A percentile compares a stretch with the other conserved stretches of the same genome.
These are phyloP conservation scores for Cyclotella choctawhatcheeana DNA, from an alignment of 108 stramenopile species.

Conservation along the genomic window DNA sequence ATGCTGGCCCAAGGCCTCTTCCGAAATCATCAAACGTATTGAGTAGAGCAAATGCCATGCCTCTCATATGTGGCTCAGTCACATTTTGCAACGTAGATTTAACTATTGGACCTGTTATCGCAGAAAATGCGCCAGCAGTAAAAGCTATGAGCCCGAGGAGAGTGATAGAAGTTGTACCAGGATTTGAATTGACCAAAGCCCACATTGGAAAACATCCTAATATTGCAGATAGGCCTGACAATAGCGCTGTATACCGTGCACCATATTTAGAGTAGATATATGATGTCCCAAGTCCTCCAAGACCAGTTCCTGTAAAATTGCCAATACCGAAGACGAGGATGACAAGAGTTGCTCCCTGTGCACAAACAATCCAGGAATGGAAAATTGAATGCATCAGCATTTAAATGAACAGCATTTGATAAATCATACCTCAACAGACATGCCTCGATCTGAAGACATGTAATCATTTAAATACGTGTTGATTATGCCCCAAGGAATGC, in stretches of 20 bases:
- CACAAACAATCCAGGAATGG: slow-evolving; percentile 2
- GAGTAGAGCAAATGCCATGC: slow-evolving; percentile 80
- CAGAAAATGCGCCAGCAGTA: slow-evolving; percentile 63
- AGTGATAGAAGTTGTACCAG: slow-evolving; percentile 20
- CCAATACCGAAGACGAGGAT: slow-evolving; percentile 80
- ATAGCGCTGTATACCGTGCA: slow-evolving; percentile 63
- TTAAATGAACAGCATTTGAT: too few species aligned
- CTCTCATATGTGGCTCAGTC: slow-evolving; percentile 73
- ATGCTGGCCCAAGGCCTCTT: slow-evolving; percentile 83
- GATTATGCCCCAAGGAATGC: slow-evolving; percentile 66
- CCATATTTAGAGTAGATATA: slow-evolving; percentile 61
- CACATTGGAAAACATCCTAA: slow-evolving; percentile 75
- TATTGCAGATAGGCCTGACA: slow-evolving; percentile 66
- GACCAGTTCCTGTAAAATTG: slow-evolving; percentile 69
- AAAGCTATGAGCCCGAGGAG: slow-evolving; percentile 38
- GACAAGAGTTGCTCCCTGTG: slow-evolving; percentile 62
- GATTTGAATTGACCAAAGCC: slow-evolving; percentile 61
- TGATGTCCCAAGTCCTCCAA: slow-evolving; percentile 76
- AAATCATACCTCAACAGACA: slow-evolving; percentile 64
- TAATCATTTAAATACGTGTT: slow-evolving; percentile 89
- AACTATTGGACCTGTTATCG: slow-evolving; percentile 78
- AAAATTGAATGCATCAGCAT: not conserved
- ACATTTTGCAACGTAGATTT: slow-evolving; percentile 87
- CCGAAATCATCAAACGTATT: slow-evolving; percentile 89
- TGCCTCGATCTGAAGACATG: slow-evolving; percentile 77